Evolutionary conservation across 116 monocot genomes (phyloP).

Genomic region (Iris pallida): DNA sequence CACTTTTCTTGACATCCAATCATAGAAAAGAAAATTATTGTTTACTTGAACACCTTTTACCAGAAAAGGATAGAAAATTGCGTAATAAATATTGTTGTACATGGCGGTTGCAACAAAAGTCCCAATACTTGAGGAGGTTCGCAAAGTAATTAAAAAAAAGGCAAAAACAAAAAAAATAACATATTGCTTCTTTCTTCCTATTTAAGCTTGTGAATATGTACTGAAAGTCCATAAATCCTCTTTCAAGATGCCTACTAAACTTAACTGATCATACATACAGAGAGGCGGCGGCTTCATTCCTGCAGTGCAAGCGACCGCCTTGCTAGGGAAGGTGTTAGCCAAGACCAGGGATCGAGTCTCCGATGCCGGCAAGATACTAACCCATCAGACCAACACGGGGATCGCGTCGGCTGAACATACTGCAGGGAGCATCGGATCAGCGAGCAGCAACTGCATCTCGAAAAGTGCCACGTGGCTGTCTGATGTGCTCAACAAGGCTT

Average conservation of each 20-base stretch:
- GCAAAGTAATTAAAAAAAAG: too few species aligned
- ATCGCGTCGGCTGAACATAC: slow-evolving; percentile 23
- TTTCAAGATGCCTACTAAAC: not conserved
- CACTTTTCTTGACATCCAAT: too few species aligned
- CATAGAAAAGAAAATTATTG: too few species aligned
- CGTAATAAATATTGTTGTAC: too few species aligned
- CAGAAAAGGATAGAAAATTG: too few species aligned
- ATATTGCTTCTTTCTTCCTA: too few species aligned
- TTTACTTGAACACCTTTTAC: too few species aligned
- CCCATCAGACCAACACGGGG: slow-evolving; percentile 12
- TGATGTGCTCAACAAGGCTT: slow-evolving; percentile 27
- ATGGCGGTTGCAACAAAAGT: too few species aligned
- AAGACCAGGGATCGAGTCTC: slow-evolving; percentile 16
- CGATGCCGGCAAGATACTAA: slow-evolving; percentile 10
- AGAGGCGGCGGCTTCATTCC: not conserved
- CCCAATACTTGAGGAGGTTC: too few species aligned
- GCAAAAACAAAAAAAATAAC: too few species aligned
- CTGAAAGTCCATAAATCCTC: too few species aligned
- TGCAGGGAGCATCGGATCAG: slow-evolving; percentile 13
- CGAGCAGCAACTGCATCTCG: slow-evolving; percentile 24
- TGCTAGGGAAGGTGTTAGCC: not conserved
- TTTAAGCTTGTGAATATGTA: too few species aligned
- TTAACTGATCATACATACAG: not conserved
- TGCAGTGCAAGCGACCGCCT: not conserved
- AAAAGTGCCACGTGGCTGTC: slow-evolving; percentile 36